Conservation (phyloP, 345 rosid species). For the Hibiscus mutabilis region DNA sequence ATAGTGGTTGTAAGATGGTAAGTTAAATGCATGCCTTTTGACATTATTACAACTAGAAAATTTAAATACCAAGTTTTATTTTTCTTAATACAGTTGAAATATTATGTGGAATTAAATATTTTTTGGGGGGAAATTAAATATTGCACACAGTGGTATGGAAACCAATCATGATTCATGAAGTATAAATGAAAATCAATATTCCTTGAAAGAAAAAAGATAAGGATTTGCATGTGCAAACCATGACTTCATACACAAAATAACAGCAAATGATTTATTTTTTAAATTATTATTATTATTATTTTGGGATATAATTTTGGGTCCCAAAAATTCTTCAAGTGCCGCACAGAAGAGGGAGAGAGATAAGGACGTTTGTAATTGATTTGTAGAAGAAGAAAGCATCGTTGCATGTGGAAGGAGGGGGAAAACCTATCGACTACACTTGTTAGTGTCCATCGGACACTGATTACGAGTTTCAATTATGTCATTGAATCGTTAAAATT, state of each 20-base stretch:
- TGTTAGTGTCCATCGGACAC: too few species aligned
- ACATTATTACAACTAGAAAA: background rate
- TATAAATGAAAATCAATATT: background rate
- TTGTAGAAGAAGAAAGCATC: background rate
- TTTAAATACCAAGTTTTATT: too few species aligned
- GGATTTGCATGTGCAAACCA: constrained; percentile 12
- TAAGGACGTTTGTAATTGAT: background rate
- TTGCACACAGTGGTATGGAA: too few species aligned
- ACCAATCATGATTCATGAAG: background rate
- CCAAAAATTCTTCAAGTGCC: background rate
- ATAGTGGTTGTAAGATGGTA: background rate
- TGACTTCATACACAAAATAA: background rate
- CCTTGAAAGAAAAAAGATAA: background rate
- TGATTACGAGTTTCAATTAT: too few species aligned
- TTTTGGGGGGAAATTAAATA: too few species aligned
- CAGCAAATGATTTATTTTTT: background rate
- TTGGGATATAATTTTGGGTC: background rate
- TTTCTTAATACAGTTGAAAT: too few species aligned
- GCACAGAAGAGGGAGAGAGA: background rate
- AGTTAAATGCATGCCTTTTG: background rate
- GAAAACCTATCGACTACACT: background rate
- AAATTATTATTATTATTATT: background rate
- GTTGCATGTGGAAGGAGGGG: background rate
- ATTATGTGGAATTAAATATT: too few species aligned
- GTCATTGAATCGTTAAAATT: too few species aligned